Evolutionary conservation across 306 rosid genomes (phyloP).

Genomic region (Leucaena leucocephala): DNA sequence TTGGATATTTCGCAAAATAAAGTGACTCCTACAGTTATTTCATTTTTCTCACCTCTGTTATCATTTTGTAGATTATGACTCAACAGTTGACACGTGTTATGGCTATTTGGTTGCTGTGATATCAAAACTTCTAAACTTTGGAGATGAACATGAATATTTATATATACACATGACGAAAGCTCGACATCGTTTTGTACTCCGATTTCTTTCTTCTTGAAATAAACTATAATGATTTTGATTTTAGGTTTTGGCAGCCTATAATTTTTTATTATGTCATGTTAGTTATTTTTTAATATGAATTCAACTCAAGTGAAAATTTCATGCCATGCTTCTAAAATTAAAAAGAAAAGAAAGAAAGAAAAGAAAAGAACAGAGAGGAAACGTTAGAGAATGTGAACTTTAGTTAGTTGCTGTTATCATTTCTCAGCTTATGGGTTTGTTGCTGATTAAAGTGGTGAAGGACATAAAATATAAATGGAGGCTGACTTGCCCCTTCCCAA

Average conservation of each 20-base stretch:
- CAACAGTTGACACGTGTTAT: not conserved
- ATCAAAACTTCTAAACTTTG: not conserved
- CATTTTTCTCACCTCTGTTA: not conserved
- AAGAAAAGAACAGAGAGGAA: too few species aligned
- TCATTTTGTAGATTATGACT: constrained; percentile 23
- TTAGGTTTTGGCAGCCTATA: not conserved
- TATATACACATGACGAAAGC: not conserved
- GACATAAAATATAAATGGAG: not conserved
- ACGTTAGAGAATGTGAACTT: not conserved
- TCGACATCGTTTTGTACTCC: not conserved
- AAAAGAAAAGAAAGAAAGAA: too few species aligned
- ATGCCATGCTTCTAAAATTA: too few species aligned
- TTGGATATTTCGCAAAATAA: not conserved
- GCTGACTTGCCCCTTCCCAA: not conserved
- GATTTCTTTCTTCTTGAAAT: not conserved
- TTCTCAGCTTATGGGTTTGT: not conserved
- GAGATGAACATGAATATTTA: not conserved
- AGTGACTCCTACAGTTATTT: not conserved
- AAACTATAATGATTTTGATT: not conserved
- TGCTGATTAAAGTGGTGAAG: not conserved
- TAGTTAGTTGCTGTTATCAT: not conserved
- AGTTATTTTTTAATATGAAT: too few species aligned
- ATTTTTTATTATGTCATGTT: not conserved
- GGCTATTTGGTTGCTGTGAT: not conserved
- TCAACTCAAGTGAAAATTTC: too few species aligned